A percentile compares a stretch with the other conserved stretches of the same genome.
Evolutionary conservation across 768 basidiomycete species (phyloP).

Genomic region (Russula vinacea): DNA sequence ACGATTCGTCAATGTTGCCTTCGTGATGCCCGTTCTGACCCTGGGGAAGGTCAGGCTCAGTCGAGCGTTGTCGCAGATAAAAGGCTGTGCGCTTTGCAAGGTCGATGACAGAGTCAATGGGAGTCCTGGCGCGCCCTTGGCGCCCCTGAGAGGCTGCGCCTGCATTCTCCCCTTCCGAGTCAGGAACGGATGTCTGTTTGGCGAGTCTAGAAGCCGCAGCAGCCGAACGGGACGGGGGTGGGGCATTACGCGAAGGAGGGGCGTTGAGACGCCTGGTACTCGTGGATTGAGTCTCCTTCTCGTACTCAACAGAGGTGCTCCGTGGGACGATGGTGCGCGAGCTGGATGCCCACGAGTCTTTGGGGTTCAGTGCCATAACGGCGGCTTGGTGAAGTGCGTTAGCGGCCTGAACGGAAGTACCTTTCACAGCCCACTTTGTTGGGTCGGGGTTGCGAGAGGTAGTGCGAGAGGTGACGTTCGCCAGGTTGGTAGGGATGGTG

Average conservation of each 20-base stretch:
- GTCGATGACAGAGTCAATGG: conserved; percentile 59
- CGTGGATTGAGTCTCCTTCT: conserved; percentile 57
- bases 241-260: conserved; percentile 54
- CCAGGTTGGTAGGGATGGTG: conserved; percentile 27
- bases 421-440: conserved; percentile 69
- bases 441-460: conserved; percentile 51
- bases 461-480: conserved; percentile 34
- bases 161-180: conserved; percentile 48
- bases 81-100: conserved; percentile 58
- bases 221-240: conserved; percentile 34
- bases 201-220: conserved; percentile 42
- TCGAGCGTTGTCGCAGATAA: conserved; percentile 61
- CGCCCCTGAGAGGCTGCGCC: conserved; percentile 46
- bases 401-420: conserved; percentile 85
- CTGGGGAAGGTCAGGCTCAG: conserved; percentile 46
- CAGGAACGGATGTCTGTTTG: conserved; percentile 61
- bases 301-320: conserved; percentile 79
- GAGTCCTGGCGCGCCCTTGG: conserved; percentile 59
- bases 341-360: conserved; percentile 63
- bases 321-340: conserved; percentile 53
- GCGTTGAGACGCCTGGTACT: conserved; percentile 52
- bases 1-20: conserved; percentile 41
- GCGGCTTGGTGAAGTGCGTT: conserved; percentile 76
- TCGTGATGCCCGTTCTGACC: conserved; percentile 25
- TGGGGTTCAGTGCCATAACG: conserved; percentile 49